phyloP scores from a whole-genome alignment of 139 green algal genomes.

The Diplosphaera chodatii region DNA sequence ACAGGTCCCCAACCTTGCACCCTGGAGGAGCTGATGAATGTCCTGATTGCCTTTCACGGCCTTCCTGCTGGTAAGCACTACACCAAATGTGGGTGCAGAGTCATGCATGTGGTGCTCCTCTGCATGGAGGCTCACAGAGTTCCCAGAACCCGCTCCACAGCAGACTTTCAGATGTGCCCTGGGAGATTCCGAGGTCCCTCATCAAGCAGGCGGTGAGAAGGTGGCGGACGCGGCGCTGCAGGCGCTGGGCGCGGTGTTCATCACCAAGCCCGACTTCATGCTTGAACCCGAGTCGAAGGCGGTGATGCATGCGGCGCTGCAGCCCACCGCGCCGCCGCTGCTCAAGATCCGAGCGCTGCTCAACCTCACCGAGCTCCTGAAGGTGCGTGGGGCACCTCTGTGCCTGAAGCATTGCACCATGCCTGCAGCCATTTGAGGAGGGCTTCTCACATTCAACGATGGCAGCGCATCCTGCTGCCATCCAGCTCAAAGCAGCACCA shows the following conservation, averaged over 20 bases:
- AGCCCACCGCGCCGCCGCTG: slow-evolving; percentile 8
- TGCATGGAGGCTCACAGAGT: too few species aligned
- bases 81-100: not conserved
- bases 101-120: not conserved
- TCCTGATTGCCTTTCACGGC: not conserved
- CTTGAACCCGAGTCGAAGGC: slow-evolving; percentile 19
- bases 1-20: not conserved
- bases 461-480: too few species aligned
- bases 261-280: slow-evolving; percentile 52
- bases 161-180: too few species aligned
- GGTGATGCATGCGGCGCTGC: slow-evolving; percentile 30
- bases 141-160: too few species aligned
- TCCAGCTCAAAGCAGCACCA: too few species aligned
- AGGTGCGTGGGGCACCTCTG: too few species aligned
- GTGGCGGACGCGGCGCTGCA: slow-evolving; percentile 50
- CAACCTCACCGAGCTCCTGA: slow-evolving; percentile 65
- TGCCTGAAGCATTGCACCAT: too few species aligned
- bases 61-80: not conserved
- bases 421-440: too few species aligned
- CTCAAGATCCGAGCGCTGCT: slow-evolving; percentile 54
- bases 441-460: too few species aligned
- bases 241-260: slow-evolving; percentile 56
- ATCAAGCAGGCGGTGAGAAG: not conserved
- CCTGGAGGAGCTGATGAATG: not conserved
- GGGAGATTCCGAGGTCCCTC: too few species aligned